Evolutionary conservation across 2,329 filamentous ascomycete genomes (phyloP).

Genomic region (Ophiostoma sp.): DNA sequence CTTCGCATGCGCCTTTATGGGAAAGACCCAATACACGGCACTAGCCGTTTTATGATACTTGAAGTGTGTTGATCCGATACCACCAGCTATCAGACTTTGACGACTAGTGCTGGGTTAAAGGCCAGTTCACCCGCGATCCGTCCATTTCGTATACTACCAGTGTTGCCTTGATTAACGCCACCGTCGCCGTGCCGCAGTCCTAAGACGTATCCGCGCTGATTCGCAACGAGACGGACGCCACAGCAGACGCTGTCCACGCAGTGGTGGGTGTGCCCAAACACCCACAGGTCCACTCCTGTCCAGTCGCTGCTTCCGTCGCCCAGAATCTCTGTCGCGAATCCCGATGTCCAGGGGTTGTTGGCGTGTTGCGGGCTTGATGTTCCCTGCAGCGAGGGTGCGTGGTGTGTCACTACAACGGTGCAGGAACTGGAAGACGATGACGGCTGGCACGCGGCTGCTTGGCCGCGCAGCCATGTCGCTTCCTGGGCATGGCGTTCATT

Average conservation of each 20-base stretch:
- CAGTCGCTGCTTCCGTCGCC: constrained; percentile 25
- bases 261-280: constrained; percentile 48
- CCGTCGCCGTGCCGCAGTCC: no score
- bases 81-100: no score
- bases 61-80: no score
- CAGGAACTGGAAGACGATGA: no score
- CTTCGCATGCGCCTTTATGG: no score
- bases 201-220: constrained; percentile 37
- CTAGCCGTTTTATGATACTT: no score
- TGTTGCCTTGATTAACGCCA: no score
- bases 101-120: no score
- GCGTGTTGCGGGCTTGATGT: constrained; percentile 47
- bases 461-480: constrained; percentile 45
- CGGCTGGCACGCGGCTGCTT: constrained; percentile 36
- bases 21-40: no score
- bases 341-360: constrained; percentile 43
- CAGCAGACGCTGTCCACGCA: constrained; percentile 35
- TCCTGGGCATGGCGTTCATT: constrained; percentile 46
- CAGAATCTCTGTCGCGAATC: constrained; percentile 49
- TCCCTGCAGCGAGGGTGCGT: constrained; percentile 48
- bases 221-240: constrained; percentile 39
- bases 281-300: constrained; percentile 39
- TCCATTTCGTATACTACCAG: no score
- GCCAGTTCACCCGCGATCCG: no score
- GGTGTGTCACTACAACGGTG: constrained; percentile 43